Percentiles rank a stretch among this genome's conserved stretches.
Evolutionary conservation across 768 basidiomycete species (phyloP).

Genomic region (Naganishia vaughanmartiniae): DNA sequence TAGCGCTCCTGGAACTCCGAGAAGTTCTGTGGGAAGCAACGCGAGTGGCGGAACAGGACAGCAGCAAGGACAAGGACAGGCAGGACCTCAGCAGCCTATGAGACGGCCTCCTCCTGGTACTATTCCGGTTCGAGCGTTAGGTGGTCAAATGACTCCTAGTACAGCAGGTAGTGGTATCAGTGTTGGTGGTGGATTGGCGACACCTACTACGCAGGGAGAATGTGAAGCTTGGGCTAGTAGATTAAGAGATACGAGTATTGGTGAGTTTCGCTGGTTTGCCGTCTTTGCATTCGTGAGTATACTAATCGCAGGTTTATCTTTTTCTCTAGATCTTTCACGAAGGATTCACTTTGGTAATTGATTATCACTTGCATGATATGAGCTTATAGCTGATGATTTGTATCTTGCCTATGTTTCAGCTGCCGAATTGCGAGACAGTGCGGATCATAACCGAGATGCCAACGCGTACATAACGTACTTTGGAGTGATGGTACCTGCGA

Average conservation of each 20-base stretch:
- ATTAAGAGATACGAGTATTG: conserved; percentile 42
- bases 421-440: conserved; percentile 47
- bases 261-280: conserved; percentile 31
- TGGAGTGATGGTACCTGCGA: conserved; percentile 32
- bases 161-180: background rate
- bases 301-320: background rate
- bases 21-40: conserved; percentile 14
- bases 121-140: background rate
- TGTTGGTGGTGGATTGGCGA: conserved; percentile 34
- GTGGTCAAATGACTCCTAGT: conserved; percentile 6
- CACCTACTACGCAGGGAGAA: conserved; percentile 43
- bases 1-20: conserved; percentile 13
- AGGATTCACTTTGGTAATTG: conserved; percentile 8
- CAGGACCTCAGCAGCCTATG: conserved; percentile 9
- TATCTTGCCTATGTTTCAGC: conserved; percentile 29
- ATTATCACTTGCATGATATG: background rate
- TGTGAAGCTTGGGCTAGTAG: conserved; percentile 48
- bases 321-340: background rate
- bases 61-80: conserved; percentile 12
- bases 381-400: background rate
- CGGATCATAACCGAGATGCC: conserved; percentile 45
- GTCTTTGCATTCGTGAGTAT: background rate
- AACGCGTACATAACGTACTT: conserved; percentile 47
- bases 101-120: conserved; percentile 7
- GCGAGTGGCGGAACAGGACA: conserved; percentile 3